Base-by-base conservation (phyloP, 495 filamentous ascomycete genomes). In the Penicillium cinerascens region DNA sequence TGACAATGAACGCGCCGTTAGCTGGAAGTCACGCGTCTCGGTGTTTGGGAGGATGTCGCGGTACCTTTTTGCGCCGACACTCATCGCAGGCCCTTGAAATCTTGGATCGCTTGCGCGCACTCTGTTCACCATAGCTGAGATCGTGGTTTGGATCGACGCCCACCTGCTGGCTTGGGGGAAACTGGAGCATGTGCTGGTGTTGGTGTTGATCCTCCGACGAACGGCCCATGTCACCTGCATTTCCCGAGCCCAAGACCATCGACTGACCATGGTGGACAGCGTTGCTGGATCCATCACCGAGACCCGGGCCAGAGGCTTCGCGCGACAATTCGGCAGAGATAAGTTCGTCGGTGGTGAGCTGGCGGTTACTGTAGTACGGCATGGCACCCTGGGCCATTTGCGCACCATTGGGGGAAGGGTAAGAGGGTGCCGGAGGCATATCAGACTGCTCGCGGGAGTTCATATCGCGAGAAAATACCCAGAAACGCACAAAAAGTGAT, bases 51-150 rank as follows among this genome's bases (percentile, higher is more conserved):
- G 41, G 26, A 17, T 45, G 16, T 40, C 36, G 55, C 44, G 58
- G 18, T 73, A 87, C 84, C 79, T 97, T 97, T 68, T 97, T 97
- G 45, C 92, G 81, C 44, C 92, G 82, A 63, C 92, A 97, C 63
- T 97, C 92, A 69, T 97, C 92, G 56, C 92, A 97, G 1, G 92
- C 92, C 22, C 92, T 78, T 2, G 92, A 96, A 0, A 95, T 91
- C 70, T 97, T 97, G 0, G 88, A 88, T 52, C 92, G 78, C 65
- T 95, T 95, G 49, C 87, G 87, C 9, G 87, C 84, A 42, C 82
- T 88, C 43, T 74, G 75, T 54, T 89, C 86, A 10, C 77, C 78
- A 59, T 78, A 77, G 49, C 70, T 77, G 36, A 73, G 36, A 42
- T 75, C 74, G 42, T 78, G 72, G 47, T 80, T 78, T 18, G 74